phyloP scores from a whole-genome alignment of 805 yeast species.

The Wickerhamiella galacta region DNA sequence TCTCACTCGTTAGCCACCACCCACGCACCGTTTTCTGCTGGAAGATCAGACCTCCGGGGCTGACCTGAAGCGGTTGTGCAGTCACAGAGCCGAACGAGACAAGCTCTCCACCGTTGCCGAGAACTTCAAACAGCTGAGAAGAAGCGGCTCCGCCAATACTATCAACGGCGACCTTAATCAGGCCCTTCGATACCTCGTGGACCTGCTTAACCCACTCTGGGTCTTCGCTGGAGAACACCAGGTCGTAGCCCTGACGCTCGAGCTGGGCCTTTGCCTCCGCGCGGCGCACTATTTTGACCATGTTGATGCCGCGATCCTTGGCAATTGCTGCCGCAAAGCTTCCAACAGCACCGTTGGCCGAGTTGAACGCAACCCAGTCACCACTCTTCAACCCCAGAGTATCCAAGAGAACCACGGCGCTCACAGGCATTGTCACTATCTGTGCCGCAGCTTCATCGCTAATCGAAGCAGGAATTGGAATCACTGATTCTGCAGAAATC shows the following conservation, averaged over 20 bases:
- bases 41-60: slow-evolving; percentile 1
- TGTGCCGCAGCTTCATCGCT: slow-evolving; percentile 5
- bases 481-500: neutral
- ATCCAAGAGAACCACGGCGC: slow-evolving; percentile 3
- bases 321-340: slow-evolving; percentile 2
- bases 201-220: slow-evolving; percentile 1
- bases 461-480: slow-evolving; percentile 2
- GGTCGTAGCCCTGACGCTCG: slow-evolving; percentile 1
- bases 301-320: slow-evolving; percentile 4
- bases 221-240: slow-evolving; percentile 1
- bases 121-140: slow-evolving; percentile 1
- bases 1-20: neutral
- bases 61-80: neutral
- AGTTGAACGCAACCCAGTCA: slow-evolving; percentile 5
- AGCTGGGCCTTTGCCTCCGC: slow-evolving; percentile 4
- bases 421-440: slow-evolving; percentile 4
- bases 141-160: slow-evolving; percentile 3
- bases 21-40: slow-evolving; percentile 1
- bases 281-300: slow-evolving; percentile 5
- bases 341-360: slow-evolving; percentile 5
- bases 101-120: slow-evolving; percentile 1
- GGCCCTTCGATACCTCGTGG: slow-evolving; percentile 2
- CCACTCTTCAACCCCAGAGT: slow-evolving; percentile 1
- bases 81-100: slow-evolving; percentile 1
- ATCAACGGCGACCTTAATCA: slow-evolving; percentile 3